phyloP scores from a whole-genome alignment of 2,329 filamentous ascomycete species.

The Penicillium sp. region DNA sequence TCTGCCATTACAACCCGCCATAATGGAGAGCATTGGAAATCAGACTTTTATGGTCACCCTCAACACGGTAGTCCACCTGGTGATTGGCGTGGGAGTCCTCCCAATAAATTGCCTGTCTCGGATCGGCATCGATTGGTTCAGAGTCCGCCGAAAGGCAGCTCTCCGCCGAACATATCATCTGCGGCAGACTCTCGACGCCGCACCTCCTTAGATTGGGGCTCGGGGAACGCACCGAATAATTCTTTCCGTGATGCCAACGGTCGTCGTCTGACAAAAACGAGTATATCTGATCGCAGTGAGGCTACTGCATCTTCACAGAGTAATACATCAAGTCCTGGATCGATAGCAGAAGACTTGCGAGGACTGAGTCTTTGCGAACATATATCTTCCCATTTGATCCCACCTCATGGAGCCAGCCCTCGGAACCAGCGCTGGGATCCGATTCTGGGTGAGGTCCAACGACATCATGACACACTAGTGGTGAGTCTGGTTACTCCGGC shows the following conservation, averaged over 20 bases:
- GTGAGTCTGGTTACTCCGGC: neutral
- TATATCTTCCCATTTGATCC: neutral
- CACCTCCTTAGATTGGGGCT: neutral
- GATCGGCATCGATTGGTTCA: neutral
- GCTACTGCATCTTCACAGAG: conserved; percentile 3
- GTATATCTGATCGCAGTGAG: conserved; percentile 6
- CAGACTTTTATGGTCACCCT: neutral
- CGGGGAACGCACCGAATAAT: neutral
- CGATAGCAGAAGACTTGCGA: conserved; percentile 1
- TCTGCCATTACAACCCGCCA: neutral
- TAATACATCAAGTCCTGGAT: neutral
- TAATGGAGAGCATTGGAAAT: neutral
- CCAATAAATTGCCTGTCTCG: neutral
- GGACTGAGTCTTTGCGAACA: conserved; percentile 2
- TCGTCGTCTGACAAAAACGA: neutral
- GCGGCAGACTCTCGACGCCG: neutral
- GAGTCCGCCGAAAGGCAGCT: neutral
- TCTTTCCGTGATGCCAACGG: neutral
- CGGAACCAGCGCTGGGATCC: conserved; percentile 1
- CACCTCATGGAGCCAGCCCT: neutral
- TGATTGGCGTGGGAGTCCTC: neutral
- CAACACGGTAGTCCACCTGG: neutral
- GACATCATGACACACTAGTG: conserved; percentile 2
- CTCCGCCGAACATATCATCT: neutral
- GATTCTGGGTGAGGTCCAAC: conserved; percentile 2